Evolutionary conservation across 208 protist genomes (phyloP).

Genomic region (Wallacemonas sp.): DNA sequence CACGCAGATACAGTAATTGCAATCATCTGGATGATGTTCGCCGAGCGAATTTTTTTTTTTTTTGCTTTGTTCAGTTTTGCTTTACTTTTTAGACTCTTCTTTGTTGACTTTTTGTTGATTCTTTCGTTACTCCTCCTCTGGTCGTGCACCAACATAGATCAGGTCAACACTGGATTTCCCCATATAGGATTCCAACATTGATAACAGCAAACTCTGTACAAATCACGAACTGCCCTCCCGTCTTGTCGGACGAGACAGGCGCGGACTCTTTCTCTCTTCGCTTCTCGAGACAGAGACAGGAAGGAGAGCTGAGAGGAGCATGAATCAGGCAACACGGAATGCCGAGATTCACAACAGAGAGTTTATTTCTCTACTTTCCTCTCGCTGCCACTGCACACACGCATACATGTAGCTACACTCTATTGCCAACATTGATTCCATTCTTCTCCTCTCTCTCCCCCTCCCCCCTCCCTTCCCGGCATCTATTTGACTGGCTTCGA

Average conservation of each 20-base stretch:
- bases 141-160: no score
- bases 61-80: neutral
- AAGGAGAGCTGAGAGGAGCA: neutral
- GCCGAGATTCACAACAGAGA: neutral
- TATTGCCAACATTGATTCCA: neutral
- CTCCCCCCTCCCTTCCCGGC: neutral
- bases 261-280: neutral
- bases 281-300: neutral
- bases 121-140: no score
- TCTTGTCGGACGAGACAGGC: no score
- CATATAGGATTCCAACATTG: no score
- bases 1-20: slow-evolving; percentile 9
- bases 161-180: no score
- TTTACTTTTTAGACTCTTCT: no score
- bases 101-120: no score
- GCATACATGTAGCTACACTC: neutral
- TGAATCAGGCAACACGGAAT: no score
- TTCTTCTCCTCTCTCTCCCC: slow-evolving; percentile 3
- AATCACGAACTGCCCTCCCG: no score
- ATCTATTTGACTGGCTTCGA: no score
- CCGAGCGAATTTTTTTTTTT: slow-evolving; percentile 18
- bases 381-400: neutral
- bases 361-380: neutral
- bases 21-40: no score
- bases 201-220: no score